phyloP scores from a whole-genome alignment of 805 yeast species.

The Citeromyces matritensis region DNA sequence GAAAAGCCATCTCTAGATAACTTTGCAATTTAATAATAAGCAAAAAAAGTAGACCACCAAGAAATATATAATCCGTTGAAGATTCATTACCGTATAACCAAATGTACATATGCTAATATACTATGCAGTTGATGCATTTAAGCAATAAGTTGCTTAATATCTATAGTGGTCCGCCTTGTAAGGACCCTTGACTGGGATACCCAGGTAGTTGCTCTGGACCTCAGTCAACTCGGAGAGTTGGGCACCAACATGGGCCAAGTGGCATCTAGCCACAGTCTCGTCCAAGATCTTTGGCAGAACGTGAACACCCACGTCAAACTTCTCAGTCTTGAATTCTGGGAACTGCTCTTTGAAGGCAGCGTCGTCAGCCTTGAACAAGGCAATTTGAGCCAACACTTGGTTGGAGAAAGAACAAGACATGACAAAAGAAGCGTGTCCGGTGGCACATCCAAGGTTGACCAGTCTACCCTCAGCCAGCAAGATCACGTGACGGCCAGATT shows the following conservation, averaged over 20 bases:
- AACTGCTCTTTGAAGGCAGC: conserved; percentile 60
- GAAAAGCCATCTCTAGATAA: too few relatives aligned
- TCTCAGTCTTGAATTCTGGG: conserved; percentile 89
- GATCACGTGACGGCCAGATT: conserved; percentile 85
- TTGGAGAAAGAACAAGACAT: conserved; percentile 99
- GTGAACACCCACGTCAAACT: conserved; percentile 87
- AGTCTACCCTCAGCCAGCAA: conserved; percentile 98
- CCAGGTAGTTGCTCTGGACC: conserved; percentile 89
- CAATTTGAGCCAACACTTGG: conserved; percentile 98
- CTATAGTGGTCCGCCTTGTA: conserved; percentile 97
- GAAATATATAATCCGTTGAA: conserved; percentile 1
- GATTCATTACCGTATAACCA: neutral
- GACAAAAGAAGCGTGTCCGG: conserved; percentile 98
- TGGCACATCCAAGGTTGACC: conserved; percentile 98
- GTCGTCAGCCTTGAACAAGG: conserved; percentile 84
- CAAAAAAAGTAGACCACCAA: too few relatives aligned
- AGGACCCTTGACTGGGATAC: conserved; percentile 88
- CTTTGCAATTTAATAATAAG: too few relatives aligned
- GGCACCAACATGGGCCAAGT: conserved; percentile 89
- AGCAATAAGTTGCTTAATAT: conserved; percentile 37
- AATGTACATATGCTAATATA: neutral
- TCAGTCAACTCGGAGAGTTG: conserved; percentile 61
- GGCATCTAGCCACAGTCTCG: conserved; percentile 96
- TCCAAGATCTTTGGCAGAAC: conserved; percentile 95
- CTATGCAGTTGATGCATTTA: conserved; percentile 7